Base-by-base conservation (phyloP, 2,329 filamentous ascomycete genomes). In the Colletotrichum liaoningense region DNA sequence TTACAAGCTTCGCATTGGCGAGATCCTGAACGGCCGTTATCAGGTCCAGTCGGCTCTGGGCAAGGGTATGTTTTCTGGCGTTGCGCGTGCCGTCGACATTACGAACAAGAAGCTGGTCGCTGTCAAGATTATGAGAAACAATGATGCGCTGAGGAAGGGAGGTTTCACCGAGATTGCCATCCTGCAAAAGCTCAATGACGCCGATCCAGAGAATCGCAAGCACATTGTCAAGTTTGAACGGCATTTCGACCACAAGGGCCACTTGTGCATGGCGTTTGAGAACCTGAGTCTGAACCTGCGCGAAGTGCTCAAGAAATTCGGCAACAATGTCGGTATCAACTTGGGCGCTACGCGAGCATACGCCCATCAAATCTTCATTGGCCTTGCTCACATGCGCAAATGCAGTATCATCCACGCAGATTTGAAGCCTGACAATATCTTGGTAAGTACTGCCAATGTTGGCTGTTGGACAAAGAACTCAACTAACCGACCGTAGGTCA, bases 111-210 rank as follows among this genome's bases (percentile, higher is more conserved):
- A 90, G 77, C 82, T 93, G n/a, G 95, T 98, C 38, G 97, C 97
- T 28, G 94, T 99, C 88, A 99, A 99, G 85, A 97, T 99, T 78
- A 97, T 98, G 83, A 94, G 97, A 75, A 97, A 97, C 83, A 98
- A 99, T 79, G 95, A 98, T 79, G 94, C 94, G 14, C 93, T 98
- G 82, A 90, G 92, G 77, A 98, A 98, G 83, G 95, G 95, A 58
- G 97, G 95, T 24, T 92, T 95, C 82, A 98, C 97, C 72, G 97
- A 99, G 82, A 97, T 98, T 80, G 93, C 94, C 55, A 98, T 98
- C 76, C 85, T 99, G 59, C 91, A 97, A 80, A 95, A 96, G 79
- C 90, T 99, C 68, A 95, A 93, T 78, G 91, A 93, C 59, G 92
- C 93, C 35, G 97, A 99, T 80, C 92, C 93, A 0, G 94, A 97